Conservation (phyloP, 768 basidiomycete species). For the Amanita pallidorosea region DNA sequence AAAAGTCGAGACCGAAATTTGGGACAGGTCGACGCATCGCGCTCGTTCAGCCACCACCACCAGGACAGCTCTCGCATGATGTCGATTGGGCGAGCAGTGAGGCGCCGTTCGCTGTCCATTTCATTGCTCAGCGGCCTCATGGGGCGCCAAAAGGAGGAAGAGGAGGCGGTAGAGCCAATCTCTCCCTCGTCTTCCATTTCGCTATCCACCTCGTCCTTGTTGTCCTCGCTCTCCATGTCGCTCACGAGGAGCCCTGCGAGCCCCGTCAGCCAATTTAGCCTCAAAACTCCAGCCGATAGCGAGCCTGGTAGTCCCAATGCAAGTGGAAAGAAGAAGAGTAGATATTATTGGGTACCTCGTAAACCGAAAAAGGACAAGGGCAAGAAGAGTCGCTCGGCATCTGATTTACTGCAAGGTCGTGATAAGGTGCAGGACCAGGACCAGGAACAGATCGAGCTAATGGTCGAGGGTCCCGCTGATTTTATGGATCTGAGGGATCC, state of each 20-base stretch:
- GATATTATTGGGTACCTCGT: background rate
- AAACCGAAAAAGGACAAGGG: background rate
- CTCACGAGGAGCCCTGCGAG: background rate
- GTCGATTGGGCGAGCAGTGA: background rate
- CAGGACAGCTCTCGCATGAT: background rate
- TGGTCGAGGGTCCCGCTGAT: conserved; percentile 6
- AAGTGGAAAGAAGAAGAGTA: background rate
- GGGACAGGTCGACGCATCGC: background rate
- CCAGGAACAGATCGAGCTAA: background rate
- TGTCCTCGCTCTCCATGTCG: background rate
- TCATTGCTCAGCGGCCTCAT: background rate
- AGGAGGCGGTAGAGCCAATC: background rate
- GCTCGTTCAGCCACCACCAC: background rate
- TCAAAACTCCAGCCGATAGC: background rate
- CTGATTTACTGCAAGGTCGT: background rate
- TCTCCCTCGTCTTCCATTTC: background rate
- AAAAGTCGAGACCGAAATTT: background rate
- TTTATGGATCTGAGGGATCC: conserved; percentile 24
- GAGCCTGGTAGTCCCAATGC: background rate
- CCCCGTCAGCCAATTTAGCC: background rate
- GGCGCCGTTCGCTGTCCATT: conserved; percentile 1
- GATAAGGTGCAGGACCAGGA: background rate
- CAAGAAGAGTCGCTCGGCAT: background rate
- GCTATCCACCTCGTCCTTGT: background rate
- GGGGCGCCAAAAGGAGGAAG: background rate